Percentiles rank a stretch among this genome's conserved stretches.
Conservation (phyloP, 148 eudicot species). For the Vaccinium myrtillus region DNA sequence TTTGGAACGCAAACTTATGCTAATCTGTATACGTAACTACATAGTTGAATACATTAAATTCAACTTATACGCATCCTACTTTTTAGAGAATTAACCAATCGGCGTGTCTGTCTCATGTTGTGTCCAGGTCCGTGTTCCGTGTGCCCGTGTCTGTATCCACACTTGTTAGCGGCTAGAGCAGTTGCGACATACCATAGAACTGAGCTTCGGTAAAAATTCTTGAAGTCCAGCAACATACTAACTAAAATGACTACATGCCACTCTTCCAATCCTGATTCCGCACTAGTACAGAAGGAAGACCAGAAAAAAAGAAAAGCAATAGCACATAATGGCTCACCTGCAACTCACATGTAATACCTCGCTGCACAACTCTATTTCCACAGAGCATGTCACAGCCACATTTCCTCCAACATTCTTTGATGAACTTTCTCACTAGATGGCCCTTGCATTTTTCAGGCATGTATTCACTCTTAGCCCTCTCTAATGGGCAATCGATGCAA, state of each 20-base stretch:
- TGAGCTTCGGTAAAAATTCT: background rate
- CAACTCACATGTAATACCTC: slow-evolving; percentile 51
- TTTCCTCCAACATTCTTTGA: slow-evolving; percentile 79
- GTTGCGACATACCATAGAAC: background rate
- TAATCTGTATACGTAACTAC: background rate
- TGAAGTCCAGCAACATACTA: background rate
- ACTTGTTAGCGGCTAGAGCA: background rate
- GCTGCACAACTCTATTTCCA: slow-evolving; percentile 66
- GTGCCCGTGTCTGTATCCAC: background rate
- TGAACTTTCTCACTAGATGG: slow-evolving; percentile 52
- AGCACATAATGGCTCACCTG: slow-evolving; percentile 41
- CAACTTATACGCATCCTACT: background rate
- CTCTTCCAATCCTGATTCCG: background rate
- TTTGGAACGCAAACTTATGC: background rate
- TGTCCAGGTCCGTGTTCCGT: background rate
- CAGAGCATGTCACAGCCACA: slow-evolving; percentile 67
- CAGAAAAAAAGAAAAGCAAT: background rate
- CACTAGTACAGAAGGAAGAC: background rate
- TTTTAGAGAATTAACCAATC: background rate
- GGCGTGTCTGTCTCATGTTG: background rate
- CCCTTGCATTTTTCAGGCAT: slow-evolving; percentile 58
- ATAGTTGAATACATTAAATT: background rate
- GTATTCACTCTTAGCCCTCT: slow-evolving; percentile 43
- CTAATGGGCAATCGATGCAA: slow-evolving; percentile 61
- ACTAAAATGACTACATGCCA: background rate